These are phyloP conservation scores for Paramarasmius palmivorus DNA, from an alignment of 1,284 basidiomycete genomes.

Conservation along the genomic window DNA sequence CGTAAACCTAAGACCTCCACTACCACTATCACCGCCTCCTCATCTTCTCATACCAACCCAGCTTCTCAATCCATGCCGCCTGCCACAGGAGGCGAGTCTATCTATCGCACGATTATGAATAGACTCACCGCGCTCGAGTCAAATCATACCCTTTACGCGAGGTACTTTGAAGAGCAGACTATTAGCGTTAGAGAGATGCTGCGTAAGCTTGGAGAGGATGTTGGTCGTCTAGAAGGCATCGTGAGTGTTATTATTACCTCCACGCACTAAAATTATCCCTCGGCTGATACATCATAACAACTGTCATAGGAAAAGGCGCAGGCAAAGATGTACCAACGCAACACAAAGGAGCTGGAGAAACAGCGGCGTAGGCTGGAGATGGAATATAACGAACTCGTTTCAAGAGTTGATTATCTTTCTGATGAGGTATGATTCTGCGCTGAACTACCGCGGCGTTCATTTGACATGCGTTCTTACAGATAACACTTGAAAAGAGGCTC, in stretches of 20 bases:
- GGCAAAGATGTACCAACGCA: conserved; percentile 62
- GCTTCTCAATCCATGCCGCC: conserved; percentile 23
- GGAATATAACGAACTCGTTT: conserved; percentile 67
- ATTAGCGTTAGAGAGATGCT: conserved; percentile 77
- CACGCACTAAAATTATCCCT: not conserved
- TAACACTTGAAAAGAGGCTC: conserved; percentile 81
- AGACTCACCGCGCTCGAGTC: conserved; percentile 84
- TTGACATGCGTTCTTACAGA: conserved; percentile 41
- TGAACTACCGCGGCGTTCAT: not conserved
- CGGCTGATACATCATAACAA: not conserved
- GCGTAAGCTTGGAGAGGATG: conserved; percentile 78
- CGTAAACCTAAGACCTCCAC: not conserved
- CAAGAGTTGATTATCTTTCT: conserved; percentile 68
- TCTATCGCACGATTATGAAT: conserved; percentile 96
- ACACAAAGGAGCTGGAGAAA: conserved; percentile 69
- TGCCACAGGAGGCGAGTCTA: conserved; percentile 80
- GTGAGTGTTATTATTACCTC: conserved; percentile 46
- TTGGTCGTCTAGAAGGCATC: conserved; percentile 74
- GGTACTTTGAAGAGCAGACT: conserved; percentile 92
- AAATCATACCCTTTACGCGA: conserved; percentile 85
- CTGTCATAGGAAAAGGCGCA: conserved; percentile 61
- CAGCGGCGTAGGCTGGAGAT: conserved; percentile 67
- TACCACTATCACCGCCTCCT: conserved; percentile 15
- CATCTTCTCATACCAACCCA: conserved; percentile 8
- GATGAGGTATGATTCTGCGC: conserved; percentile 57